Base-by-base conservation (phyloP, 176 grass and related monocot species). In the Urochloa ruziziensis region DNA sequence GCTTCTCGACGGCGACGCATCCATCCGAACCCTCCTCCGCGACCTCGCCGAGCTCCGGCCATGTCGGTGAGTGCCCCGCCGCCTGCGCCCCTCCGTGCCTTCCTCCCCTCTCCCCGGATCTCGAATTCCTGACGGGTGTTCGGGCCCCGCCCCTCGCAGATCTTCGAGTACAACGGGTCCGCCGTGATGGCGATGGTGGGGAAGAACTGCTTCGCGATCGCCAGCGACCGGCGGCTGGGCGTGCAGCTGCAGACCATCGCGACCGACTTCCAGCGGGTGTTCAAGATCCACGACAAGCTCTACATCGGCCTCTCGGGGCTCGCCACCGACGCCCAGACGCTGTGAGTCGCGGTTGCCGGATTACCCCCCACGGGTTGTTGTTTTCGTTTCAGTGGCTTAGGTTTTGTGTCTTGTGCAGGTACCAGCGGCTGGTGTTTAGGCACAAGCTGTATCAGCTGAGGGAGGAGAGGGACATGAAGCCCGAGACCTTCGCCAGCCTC, bases 381-480 rank as follows among this genome's bases (percentile, higher is more conserved):
- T 13, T 23, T 40, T 5, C 10, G 39, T n/a, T 77, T 56, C 16
- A 29, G 56, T 0, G 40, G 42, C 62, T 82, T 73, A 86, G 89
- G 58, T 63, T 88, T 87, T 12, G 15, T 19, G 15, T 85, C 7
- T 1, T 65, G 58, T 62, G 75, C 7, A 98, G 96, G 91, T 65
- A 99, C 75, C 96, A 99, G 79, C 88, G 89, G 32, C 77, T 99
- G 17, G 87, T 96, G 67, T 99, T 96, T 33, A 92, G 94, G 85
- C 96, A 99, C 88, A 99, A 99, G 75, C 62, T 99, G 16, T 99
- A 99, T 86, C 93, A 99, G 80, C 87, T 99, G 65, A 88, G 91
- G 72, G 96, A 99, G 82, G 96, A 99, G 91, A 94, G 96, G 81
- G 91, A 99, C 77, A 99, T 99, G 96, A 99, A 99, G 83, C 96